phyloP scores from a whole-genome alignment of 2,329 filamentous ascomycete genomes.

The Pseudogymnoascus sp. region DNA sequence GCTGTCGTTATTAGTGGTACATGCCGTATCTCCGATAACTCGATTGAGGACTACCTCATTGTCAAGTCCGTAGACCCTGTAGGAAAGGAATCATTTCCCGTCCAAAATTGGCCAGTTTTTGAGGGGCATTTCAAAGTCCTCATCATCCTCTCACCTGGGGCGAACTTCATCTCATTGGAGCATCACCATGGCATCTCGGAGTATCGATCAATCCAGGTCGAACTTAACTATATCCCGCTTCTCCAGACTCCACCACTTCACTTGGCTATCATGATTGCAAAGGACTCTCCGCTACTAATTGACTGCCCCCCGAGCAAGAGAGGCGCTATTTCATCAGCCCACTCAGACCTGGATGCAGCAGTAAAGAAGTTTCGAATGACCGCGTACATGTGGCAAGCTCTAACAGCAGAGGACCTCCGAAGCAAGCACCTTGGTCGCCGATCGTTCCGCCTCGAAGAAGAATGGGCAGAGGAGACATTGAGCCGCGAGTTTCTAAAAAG shows the following conservation, averaged over 20 bases:
- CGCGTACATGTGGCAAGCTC: constrained; percentile 69
- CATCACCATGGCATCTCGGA: constrained; percentile 51
- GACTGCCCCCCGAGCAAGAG: constrained; percentile 56
- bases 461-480: constrained; percentile 60
- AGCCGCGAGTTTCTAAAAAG: constrained; percentile 30
- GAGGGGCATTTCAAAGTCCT: constrained; percentile 61
- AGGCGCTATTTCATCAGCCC: constrained; percentile 42
- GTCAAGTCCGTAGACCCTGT: constrained; percentile 18
- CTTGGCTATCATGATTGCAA: constrained; percentile 59
- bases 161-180: constrained; percentile 55
- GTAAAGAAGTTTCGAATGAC: constrained; percentile 64
- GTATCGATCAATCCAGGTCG: constrained; percentile 34
- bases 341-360: constrained; percentile 49
- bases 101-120: constrained; percentile 56
- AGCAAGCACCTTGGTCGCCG: constrained; percentile 58
- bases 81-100: constrained; percentile 40
- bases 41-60: constrained; percentile 20
- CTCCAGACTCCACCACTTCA: constrained; percentile 55
- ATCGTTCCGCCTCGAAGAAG: constrained; percentile 65
- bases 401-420: constrained; percentile 67
- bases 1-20: background rate
- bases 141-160: constrained; percentile 55
- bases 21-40: background rate
- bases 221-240: constrained; percentile 44
- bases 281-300: constrained; percentile 59